A percentile compares a stretch with the other conserved stretches of the same genome.
Conservation (phyloP, 139 green algal genomes). For the Astrephomene gubernaculifera region DNA sequence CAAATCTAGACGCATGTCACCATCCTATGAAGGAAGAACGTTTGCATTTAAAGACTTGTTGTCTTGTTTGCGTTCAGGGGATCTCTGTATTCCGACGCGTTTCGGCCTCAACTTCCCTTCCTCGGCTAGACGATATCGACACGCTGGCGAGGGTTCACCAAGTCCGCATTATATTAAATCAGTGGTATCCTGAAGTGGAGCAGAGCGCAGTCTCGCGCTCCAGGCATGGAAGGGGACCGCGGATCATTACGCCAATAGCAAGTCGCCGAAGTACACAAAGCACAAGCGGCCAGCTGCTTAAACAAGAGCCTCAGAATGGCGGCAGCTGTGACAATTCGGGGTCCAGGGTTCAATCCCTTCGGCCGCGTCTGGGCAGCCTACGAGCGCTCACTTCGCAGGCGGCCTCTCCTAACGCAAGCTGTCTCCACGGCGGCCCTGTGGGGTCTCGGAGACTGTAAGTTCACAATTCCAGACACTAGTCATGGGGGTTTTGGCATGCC, state of each 20-base stretch:
- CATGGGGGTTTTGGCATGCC: too few relatives aligned
- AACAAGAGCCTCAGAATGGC: neutral
- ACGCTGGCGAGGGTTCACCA: conserved; percentile 22
- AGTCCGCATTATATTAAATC: neutral
- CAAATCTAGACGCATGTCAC: too few relatives aligned
- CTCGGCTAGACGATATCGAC: too few relatives aligned
- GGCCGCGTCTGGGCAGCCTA: conserved; percentile 53
- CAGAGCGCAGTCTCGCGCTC: neutral
- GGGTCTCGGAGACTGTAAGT: conserved; percentile 54
- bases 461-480: too few relatives aligned
- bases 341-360: conserved; percentile 31
- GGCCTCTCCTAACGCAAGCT: conserved; percentile 54
- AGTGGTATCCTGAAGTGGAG: neutral
- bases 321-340: conserved; percentile 11
- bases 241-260: neutral
- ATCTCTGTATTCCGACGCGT: too few relatives aligned
- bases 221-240: neutral
- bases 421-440: conserved; percentile 52
- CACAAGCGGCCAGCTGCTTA: neutral
- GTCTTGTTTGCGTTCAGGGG: too few relatives aligned
- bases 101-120: too few relatives aligned
- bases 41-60: too few relatives aligned
- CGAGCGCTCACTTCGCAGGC: conserved; percentile 49
- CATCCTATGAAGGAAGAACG: too few relatives aligned
- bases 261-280: neutral